phyloP scores from a whole-genome alignment of 768 basidiomycete genomes.

The Exidia glandulosa region DNA sequence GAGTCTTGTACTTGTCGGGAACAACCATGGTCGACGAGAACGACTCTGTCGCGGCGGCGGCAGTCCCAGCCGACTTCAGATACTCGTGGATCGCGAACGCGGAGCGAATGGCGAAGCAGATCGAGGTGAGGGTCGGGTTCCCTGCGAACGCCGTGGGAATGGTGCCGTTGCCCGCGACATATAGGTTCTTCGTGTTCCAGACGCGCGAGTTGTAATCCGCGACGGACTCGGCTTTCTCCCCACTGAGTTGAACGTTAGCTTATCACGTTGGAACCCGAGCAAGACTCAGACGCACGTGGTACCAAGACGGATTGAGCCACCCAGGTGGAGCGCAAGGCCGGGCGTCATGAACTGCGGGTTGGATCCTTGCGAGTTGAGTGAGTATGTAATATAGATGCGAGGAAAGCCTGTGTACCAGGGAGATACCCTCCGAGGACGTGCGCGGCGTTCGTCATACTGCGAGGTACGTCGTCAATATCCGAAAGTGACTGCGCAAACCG shows the following conservation, averaged over 20 bases:
- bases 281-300: neutral
- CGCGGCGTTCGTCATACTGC: constrained; percentile 19
- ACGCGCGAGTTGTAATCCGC: constrained; percentile 16
- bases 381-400: neutral
- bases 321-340: constrained; percentile 14
- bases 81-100: neutral
- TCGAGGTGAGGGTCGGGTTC: constrained; percentile 14
- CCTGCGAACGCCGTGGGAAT: constrained; percentile 14
- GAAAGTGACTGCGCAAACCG: too few species aligned
- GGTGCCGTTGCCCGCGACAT: constrained; percentile 20
- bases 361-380: constrained; percentile 3
- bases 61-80: too few species aligned
- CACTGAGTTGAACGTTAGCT: neutral
- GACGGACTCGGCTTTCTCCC: constrained; percentile 13
- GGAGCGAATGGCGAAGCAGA: constrained; percentile 2
- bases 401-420: constrained; percentile 16
- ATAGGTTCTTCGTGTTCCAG: constrained; percentile 18
- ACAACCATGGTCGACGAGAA: too few species aligned
- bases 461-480: neutral
- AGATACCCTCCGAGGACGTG: constrained; percentile 22
- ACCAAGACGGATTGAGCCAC: constrained; percentile 2
- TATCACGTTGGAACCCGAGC: too few species aligned
- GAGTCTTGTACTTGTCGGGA: too few species aligned
- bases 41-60: too few species aligned
- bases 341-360: constrained; percentile 23